Conservation (phyloP, 2,329 filamentous ascomycete species). For the Lachnellula suecica region DNA sequence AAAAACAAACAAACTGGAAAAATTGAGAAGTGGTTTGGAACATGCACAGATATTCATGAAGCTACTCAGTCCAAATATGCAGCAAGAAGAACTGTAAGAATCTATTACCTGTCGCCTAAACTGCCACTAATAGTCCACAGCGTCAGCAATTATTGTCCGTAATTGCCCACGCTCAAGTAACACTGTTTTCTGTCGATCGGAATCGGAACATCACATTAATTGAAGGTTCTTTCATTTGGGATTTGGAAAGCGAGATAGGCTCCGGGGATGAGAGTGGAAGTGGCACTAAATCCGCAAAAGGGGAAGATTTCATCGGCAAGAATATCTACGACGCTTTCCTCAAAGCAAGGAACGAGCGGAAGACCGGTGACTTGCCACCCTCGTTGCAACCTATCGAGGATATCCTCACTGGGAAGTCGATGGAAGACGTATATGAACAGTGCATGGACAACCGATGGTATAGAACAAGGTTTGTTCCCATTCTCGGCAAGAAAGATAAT, state of each 20-base stretch:
- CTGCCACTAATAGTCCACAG: slow-evolving; percentile 11
- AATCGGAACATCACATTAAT: slow-evolving; percentile 64
- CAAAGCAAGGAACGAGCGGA: slow-evolving; percentile 14
- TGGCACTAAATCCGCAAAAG: slow-evolving; percentile 13
- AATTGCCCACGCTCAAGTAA: slow-evolving; percentile 72
- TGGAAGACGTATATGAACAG: slow-evolving; percentile 63
- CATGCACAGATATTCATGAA: slow-evolving; percentile 78
- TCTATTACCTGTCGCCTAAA: background rate
- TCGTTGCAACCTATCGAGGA: slow-evolving; percentile 60
- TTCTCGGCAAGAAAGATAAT: slow-evolving; percentile 54
- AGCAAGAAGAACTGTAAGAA: slow-evolving; percentile 55
- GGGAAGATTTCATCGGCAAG: slow-evolving; percentile 48
- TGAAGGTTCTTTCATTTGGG: slow-evolving; percentile 64
- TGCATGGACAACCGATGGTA: slow-evolving; percentile 59
- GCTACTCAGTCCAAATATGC: slow-evolving; percentile 66
- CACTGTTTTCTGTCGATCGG: slow-evolving; percentile 70
- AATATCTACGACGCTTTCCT: slow-evolving; percentile 66
- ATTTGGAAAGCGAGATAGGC: slow-evolving; percentile 31
- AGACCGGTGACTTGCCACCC: slow-evolving; percentile 32
- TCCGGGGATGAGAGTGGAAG: slow-evolving; percentile 36
- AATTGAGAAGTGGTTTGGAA: slow-evolving; percentile 80
- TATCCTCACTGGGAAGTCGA: slow-evolving; percentile 60
- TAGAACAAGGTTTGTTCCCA: slow-evolving; percentile 68
- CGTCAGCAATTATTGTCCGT: slow-evolving; percentile 71
- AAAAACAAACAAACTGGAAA: slow-evolving; percentile 62